Evolutionary conservation across 2,329 filamentous ascomycete species (phyloP).

Genomic region (Cladosporium sp.): DNA sequence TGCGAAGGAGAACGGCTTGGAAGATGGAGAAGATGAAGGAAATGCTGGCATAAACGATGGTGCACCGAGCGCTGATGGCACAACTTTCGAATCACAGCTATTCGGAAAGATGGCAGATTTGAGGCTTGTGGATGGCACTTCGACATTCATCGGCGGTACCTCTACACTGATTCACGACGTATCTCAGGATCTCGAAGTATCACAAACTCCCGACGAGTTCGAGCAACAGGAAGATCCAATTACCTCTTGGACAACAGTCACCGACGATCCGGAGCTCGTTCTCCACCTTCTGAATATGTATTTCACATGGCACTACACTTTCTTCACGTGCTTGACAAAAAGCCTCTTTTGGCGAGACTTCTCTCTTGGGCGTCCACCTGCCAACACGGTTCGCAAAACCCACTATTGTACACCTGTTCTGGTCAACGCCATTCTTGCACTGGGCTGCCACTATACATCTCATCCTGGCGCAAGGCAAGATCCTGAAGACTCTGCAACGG

Average conservation of each 20-base stretch:
- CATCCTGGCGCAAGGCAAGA: conserved; percentile 67
- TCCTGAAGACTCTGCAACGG: conserved; percentile 72
- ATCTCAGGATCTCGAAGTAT: conserved; percentile 39
- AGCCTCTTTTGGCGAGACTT: conserved; percentile 85
- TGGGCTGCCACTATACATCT: conserved; percentile 90
- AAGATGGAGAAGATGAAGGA: conserved; percentile 43
- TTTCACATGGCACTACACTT: conserved; percentile 96
- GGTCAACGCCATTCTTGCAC: conserved; percentile 88
- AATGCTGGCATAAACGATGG: conserved; percentile 35
- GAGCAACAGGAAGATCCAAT: conserved; percentile 62
- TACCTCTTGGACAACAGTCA: conserved; percentile 83
- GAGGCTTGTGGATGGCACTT: conserved; percentile 69
- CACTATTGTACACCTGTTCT: conserved; percentile 83
- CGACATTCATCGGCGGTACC: conserved; percentile 89
- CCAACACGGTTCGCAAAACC: conserved; percentile 48
- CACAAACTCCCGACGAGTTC: conserved; percentile 39
- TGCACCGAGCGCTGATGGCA: conserved; percentile 15
- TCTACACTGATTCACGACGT: conserved; percentile 85
- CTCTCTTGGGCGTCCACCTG: conserved; percentile 60
- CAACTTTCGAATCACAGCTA: conserved; percentile 69
- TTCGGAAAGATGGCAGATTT: conserved; percentile 92
- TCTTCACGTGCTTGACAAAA: conserved; percentile 87
- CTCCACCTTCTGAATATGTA: conserved; percentile 94
- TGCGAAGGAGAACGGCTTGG: conserved; percentile 48
- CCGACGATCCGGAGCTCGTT: conserved; percentile 71